phyloP scores from a whole-genome alignment of 108 stramenopile genomes.

The Cyclotella cryptica region DNA sequence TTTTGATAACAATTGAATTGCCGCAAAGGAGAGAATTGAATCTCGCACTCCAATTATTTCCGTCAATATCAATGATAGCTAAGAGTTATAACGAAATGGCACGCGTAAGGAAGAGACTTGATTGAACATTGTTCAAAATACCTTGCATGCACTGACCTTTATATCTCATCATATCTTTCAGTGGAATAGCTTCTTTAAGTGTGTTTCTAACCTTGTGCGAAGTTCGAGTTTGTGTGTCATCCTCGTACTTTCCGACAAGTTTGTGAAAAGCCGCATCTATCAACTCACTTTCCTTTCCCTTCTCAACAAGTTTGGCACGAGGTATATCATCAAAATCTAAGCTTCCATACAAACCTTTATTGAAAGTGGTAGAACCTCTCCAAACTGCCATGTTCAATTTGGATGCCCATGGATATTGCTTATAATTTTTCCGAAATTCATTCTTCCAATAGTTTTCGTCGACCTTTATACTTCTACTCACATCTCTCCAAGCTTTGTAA shows the following conservation, averaged over 20 bases:
- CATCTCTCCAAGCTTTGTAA: conserved; percentile 48
- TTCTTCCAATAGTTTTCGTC: not conserved
- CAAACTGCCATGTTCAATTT: conserved; percentile 48
- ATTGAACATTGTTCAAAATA: not conserved
- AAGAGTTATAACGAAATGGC: not conserved
- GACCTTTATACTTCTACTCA: not conserved
- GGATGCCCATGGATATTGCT: conserved; percentile 38
- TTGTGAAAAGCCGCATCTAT: conserved; percentile 54
- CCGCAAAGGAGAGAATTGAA: conserved; percentile 57
- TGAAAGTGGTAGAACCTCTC: conserved; percentile 56
- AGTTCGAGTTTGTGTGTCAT: not conserved
- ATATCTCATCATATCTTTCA: conserved; percentile 50
- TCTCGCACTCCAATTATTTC: conserved; percentile 59
- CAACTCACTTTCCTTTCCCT: conserved; percentile 29
- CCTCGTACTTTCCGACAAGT: conserved; percentile 40
- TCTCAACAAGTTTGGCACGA: conserved; percentile 33
- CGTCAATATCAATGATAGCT: conserved; percentile 67
- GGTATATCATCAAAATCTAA: conserved; percentile 35
- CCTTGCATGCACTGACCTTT: conserved; percentile 31
- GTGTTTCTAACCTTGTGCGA: not conserved
- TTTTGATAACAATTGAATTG: conserved; percentile 62
- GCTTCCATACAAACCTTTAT: conserved; percentile 42
- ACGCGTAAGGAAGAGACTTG: not conserved
- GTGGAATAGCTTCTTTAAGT: conserved; percentile 36
- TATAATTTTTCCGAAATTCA: conserved; percentile 9